Percentiles rank a stretch among this genome's conserved stretches.
phyloP scores from a whole-genome alignment of 2,329 filamentous ascomycete species.

The Neospermospora avenae region DNA sequence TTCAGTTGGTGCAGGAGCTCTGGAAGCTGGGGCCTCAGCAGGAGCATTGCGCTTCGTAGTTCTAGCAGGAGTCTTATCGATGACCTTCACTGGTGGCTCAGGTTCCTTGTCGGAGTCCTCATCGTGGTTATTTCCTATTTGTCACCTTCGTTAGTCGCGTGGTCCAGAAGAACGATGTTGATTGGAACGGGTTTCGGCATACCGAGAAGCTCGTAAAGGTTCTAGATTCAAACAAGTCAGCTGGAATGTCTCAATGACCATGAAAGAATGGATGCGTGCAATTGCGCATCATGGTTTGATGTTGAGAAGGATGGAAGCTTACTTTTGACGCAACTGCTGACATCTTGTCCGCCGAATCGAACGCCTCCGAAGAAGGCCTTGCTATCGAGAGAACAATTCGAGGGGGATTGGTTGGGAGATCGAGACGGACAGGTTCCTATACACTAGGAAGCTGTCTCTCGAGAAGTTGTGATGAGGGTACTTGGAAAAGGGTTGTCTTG shows the following conservation, averaged over 20 bases:
- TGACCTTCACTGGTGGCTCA: constrained; percentile 78
- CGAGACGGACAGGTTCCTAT: constrained; percentile 38
- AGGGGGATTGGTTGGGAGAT: constrained; percentile 21
- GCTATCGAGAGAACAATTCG: constrained; percentile 39
- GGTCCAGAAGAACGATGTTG: constrained; percentile 21
- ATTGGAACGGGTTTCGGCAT: constrained; percentile 41
- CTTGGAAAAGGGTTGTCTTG: constrained; percentile 9
- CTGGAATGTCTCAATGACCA: constrained; percentile 21
- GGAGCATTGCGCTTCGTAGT: constrained; percentile 80
- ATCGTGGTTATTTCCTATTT: constrained; percentile 55
- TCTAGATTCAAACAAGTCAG: constrained; percentile 57
- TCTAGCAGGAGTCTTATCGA: constrained; percentile 78
- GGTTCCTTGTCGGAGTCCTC: constrained; percentile 68
- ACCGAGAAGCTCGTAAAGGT: constrained; percentile 98
- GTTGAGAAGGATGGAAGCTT: constrained; percentile 9
- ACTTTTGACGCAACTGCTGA: constrained; percentile 37
- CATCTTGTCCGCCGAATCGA: constrained; percentile 38
- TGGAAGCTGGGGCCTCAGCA: constrained; percentile 59
- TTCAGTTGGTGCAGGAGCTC: constrained; percentile 26
- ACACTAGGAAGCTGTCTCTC: constrained; percentile 38
- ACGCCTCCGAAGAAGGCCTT: constrained; percentile 39
- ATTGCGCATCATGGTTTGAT: constrained; percentile 17
- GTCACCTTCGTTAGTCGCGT: constrained; percentile 31
- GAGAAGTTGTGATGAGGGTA: constrained; percentile 22
- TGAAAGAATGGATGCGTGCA: constrained; percentile 2